phyloP scores from a whole-genome alignment of 805 yeast species.

The Metschnikowia reukaufii region DNA sequence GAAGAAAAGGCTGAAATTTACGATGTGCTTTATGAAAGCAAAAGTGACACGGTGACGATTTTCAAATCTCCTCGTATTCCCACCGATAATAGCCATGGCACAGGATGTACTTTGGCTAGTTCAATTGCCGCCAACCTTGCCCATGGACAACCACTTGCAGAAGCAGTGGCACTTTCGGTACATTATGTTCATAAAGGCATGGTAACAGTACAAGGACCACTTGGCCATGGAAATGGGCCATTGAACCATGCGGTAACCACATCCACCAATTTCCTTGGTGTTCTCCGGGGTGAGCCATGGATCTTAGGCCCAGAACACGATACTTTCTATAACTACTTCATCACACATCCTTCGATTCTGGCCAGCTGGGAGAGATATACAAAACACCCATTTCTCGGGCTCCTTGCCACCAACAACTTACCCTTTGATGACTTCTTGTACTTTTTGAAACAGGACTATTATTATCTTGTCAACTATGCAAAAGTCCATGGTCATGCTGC shows the following conservation, averaged over 20 bases:
- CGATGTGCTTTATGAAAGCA: conserved; percentile 55
- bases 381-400: conserved; percentile 60
- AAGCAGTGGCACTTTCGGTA: conserved; percentile 57
- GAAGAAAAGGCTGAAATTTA: conserved; percentile 28
- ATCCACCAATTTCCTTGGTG: conserved; percentile 3
- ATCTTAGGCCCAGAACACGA: conserved; percentile 1
- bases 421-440: conserved; percentile 51
- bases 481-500: conserved; percentile 65
- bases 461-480: conserved; percentile 67
- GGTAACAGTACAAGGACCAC: conserved; percentile 31
- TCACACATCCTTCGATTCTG: conserved; percentile 53
- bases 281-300: background rate
- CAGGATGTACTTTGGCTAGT: conserved; percentile 86
- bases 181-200: conserved; percentile 65
- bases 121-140: conserved; percentile 78
- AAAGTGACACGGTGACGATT: conserved; percentile 33
- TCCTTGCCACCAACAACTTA: conserved; percentile 53
- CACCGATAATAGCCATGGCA: conserved; percentile 74
- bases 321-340: conserved; percentile 47
- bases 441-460: conserved; percentile 64
- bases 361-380: conserved; percentile 59
- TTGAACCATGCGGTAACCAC: conserved; percentile 7
- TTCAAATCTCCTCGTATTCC: conserved; percentile 47
- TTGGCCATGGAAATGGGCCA: conserved; percentile 10
- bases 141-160: conserved; percentile 43